Conservation (phyloP, 768 basidiomycete species). For the Russula griseocarnosa region DNA sequence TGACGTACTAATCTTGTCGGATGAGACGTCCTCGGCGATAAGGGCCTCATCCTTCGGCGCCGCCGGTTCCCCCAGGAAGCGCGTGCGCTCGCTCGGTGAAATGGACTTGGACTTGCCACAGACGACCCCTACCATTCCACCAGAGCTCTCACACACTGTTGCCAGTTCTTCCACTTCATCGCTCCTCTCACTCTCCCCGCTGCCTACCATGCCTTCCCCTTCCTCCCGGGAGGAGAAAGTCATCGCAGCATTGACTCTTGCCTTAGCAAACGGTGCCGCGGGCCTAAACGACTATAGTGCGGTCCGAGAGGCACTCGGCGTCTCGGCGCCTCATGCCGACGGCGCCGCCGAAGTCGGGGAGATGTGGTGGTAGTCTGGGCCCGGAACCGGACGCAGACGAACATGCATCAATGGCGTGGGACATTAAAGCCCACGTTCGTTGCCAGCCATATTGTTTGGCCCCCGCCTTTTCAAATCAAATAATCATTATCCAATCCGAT, state of each 20-base stretch:
- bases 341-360: constrained; percentile 52
- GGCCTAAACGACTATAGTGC: constrained; percentile 55
- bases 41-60: constrained; percentile 16
- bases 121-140: constrained; percentile 32
- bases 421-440: constrained; percentile 6
- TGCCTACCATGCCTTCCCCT: constrained; percentile 29
- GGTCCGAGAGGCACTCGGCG: constrained; percentile 40
- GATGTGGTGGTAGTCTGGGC: constrained; percentile 44
- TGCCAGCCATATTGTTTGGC: neutral
- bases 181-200: constrained; percentile 37
- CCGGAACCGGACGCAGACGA: constrained; percentile 1
- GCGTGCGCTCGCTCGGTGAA: constrained; percentile 44
- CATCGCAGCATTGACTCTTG: constrained; percentile 54
- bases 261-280: constrained; percentile 62
- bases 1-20: constrained; percentile 51
- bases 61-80: constrained; percentile 36
- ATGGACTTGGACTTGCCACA: constrained; percentile 40
- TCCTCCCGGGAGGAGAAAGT: constrained; percentile 55
- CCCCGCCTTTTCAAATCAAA: neutral
- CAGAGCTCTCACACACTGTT: constrained; percentile 38
- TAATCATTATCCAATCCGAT: neutral
- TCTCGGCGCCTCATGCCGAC: constrained; percentile 29
- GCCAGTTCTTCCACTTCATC: constrained; percentile 42
- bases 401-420: constrained; percentile 1
- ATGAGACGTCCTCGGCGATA: constrained; percentile 34